Percentiles rank a stretch among this genome's conserved stretches.
Conservation (phyloP, 2,329 filamentous ascomycete genomes). For the Neobulgaria alba region DNA sequence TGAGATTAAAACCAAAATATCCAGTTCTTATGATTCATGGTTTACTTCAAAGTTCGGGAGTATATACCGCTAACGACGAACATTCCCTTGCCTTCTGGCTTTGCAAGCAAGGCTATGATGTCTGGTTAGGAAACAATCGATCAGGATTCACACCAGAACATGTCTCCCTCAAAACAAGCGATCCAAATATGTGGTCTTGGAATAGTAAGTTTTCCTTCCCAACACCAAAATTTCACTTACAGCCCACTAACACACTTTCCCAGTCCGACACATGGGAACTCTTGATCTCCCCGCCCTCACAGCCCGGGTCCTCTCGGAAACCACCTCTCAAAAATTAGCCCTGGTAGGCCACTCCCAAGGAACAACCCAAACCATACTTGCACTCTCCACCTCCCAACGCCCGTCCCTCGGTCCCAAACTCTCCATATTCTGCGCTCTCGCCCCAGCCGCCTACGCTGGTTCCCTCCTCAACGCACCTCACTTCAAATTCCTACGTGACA, state of each 20-base stretch:
- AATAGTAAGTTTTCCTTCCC: constrained; percentile 43
- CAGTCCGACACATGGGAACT: constrained; percentile 75
- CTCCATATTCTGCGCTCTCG: constrained; percentile 81
- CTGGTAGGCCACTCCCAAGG: constrained; percentile 85
- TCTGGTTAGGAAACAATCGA: constrained; percentile 90
- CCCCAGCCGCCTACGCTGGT: constrained; percentile 82
- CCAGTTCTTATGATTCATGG: constrained; percentile 83
- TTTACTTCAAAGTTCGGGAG: constrained; percentile 75
- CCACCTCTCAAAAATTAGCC: constrained; percentile 71
- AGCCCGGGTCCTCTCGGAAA: constrained; percentile 70
- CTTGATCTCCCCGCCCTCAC: constrained; percentile 77
- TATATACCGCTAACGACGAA: constrained; percentile 85
- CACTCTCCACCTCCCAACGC: constrained; percentile 78
- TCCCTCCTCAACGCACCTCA: constrained; percentile 77
- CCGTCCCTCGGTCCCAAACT: constrained; percentile 75
- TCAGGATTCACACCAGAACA: constrained; percentile 78
- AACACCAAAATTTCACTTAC: too few relatives aligned
- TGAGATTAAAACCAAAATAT: constrained; percentile 43
- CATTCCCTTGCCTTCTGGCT: constrained; percentile 85
- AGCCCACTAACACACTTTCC: neutral
- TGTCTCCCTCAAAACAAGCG: constrained; percentile 55
- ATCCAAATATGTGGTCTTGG: constrained; percentile 94
- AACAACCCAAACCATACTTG: constrained; percentile 79
- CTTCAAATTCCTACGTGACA: constrained; percentile 80
- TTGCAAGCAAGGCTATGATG: constrained; percentile 83